Evolutionary conservation across 768 basidiomycete genomes (phyloP), one percentile per base, ranked within the genome.

Genomic region (Rhodocollybia butyracea): DNA sequence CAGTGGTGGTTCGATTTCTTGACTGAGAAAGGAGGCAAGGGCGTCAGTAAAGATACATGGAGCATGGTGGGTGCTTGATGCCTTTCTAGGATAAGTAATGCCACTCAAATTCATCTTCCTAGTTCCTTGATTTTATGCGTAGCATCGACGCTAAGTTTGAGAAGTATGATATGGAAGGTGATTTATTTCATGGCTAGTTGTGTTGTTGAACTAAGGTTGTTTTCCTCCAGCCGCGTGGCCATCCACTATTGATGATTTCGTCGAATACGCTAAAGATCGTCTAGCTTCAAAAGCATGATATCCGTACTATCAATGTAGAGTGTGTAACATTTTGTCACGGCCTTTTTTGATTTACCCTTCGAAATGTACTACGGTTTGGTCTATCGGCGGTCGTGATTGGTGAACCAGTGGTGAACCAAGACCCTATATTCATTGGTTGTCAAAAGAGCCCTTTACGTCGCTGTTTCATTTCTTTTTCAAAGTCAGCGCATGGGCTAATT

Each of bases 21-120:
- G 66, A 70, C 66, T 30, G 73, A 79, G 64, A 85, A 81, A 60
- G 84, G 83, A 1, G 75, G 75, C 21, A 88, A 88, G 65, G 91
- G 90, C 4, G 79, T 95, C 30, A 93, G 89, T 72, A 91, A 89
- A 71, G 92, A 93, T 71, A 90, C 89, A 17, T 94, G 91, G 92
- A 70, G 77, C 50, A 93, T 94, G 91, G 91, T 89, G 46, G 40
- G 84, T 71, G n/a, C 13, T 27, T 42, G 45, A 34, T 27, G 51
- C 50, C 26, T 51, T 46, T 21, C 31, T 38, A 24, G n/a, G 8
- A 29, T 48, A 30, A 29, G 13, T 43, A 17, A 15, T 32, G 19
- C 39, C 34, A 22, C 41, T 55, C 38, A 46, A 55, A 21, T 29
- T 55, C 40, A 42, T 29, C 56, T 41, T n/a, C 1, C 11, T 64